These are phyloP conservation scores for Malus sieversii DNA, from an alignment of 306 rosid species.

Conservation along the genomic window DNA sequence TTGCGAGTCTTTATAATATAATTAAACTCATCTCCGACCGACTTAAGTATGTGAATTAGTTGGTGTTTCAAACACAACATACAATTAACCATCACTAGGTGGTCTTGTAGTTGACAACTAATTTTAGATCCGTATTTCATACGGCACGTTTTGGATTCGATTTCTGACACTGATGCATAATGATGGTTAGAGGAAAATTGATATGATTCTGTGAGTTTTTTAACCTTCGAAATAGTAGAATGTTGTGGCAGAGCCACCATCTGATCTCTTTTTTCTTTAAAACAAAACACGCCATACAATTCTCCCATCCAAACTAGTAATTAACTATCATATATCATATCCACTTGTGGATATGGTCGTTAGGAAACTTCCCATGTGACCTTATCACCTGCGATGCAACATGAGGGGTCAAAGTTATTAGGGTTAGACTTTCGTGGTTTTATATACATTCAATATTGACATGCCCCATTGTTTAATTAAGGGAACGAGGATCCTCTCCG, in stretches of 20 bases:
- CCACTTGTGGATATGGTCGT: neutral
- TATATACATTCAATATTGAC: conserved; percentile 12
- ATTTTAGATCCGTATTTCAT: too few relatives aligned
- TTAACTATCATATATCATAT: neutral
- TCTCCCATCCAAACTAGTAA: neutral
- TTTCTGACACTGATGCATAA: accelerated
- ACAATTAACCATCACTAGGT: too few relatives aligned
- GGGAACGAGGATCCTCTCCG: accelerated
- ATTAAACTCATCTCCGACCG: too few relatives aligned
- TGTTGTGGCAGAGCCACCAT: too few relatives aligned
- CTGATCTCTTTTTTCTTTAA: too few relatives aligned
- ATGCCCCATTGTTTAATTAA: neutral
- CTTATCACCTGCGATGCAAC: neutral
- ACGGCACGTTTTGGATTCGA: accelerated
- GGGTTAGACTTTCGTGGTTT: neutral
- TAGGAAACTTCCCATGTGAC: neutral
- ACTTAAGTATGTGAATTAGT: too few relatives aligned
- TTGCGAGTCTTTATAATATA: neutral
- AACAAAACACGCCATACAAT: neutral
- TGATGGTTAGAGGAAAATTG: accelerated
- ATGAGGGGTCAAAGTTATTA: neutral
- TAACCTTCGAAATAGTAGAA: too few relatives aligned
- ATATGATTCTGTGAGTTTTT: too few relatives aligned
- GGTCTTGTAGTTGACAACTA: accelerated
- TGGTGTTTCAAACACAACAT: too few relatives aligned